A percentile compares a stretch with the other conserved stretches of the same genome.
phyloP scores from a whole-genome alignment of 2,329 filamentous ascomycete species.

The Teratosphaeria pseudoeucalypti region DNA sequence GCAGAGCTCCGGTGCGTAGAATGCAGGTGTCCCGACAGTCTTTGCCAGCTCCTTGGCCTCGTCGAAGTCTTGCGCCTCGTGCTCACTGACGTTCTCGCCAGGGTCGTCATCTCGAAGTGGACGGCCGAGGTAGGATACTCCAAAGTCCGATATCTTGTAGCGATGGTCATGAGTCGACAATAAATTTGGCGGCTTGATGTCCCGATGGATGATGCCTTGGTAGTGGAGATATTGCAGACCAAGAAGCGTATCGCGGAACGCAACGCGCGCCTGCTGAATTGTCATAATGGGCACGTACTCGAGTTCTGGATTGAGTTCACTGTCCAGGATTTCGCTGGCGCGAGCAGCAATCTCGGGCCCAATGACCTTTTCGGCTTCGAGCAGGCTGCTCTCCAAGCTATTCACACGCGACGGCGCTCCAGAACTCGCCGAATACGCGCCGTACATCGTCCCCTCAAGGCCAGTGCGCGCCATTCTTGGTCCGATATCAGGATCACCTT shows the following conservation, averaged over 20 bases:
- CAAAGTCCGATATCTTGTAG: constrained; percentile 98
- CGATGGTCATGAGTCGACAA: constrained; percentile 74
- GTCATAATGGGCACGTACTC: constrained; percentile 92
- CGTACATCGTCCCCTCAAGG: constrained; percentile 69
- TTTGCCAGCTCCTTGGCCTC: constrained; percentile 95
- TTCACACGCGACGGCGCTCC: constrained; percentile 49
- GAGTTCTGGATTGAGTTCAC: constrained; percentile 72
- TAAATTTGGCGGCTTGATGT: constrained; percentile 62
- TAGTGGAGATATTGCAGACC: constrained; percentile 76
- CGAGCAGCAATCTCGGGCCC: constrained; percentile 9
- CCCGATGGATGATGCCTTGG: constrained; percentile 42
- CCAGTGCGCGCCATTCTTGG: neutral
- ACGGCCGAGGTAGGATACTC: constrained; percentile 90
- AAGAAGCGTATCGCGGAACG: constrained; percentile 85
- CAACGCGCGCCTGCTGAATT: constrained; percentile 66
- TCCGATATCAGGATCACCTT: constrained; percentile 1
- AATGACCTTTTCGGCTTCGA: neutral
- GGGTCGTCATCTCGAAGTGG: constrained; percentile 57
- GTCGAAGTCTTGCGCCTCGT: constrained; percentile 77
- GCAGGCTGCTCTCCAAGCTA: constrained; percentile 49
- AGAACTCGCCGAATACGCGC: constrained; percentile 47
- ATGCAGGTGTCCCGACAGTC: constrained; percentile 92
- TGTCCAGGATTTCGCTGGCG: constrained; percentile 41
- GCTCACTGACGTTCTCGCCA: constrained; percentile 60
- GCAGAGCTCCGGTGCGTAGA: constrained; percentile 94